Percentiles rank a stretch among this genome's conserved stretches.
These are phyloP conservation scores for Scutellaria galericulata DNA, from an alignment of 257 asterid species.

Conservation along the genomic window DNA sequence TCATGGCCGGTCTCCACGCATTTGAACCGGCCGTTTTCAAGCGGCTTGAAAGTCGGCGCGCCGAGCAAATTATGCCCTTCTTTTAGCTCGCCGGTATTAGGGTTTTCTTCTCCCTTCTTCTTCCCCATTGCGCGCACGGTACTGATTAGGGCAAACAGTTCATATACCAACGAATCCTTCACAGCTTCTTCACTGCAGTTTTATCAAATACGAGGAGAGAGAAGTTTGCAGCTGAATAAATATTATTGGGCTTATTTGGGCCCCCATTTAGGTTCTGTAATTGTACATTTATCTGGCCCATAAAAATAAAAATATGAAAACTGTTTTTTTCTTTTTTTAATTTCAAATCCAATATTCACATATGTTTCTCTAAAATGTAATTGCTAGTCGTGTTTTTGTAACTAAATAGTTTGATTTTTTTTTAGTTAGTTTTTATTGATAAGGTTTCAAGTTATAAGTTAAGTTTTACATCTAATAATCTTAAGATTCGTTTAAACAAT, in stretches of 20 bases:
- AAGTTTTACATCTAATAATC: too few relatives aligned
- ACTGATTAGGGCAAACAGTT: conserved; percentile 29
- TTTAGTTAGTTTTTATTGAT: too few relatives aligned
- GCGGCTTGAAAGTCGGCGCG: conserved; percentile 62
- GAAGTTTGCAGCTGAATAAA: neutral
- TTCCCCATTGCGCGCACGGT: conserved; percentile 61
- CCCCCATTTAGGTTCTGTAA: neutral
- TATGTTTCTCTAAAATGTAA: too few relatives aligned
- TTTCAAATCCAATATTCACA: too few relatives aligned
- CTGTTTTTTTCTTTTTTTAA: too few relatives aligned
- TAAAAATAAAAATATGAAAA: too few relatives aligned
- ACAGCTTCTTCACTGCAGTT: neutral
- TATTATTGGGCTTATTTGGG: neutral
- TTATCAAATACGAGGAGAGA: neutral
- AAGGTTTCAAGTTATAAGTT: too few relatives aligned
- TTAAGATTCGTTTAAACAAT: too few relatives aligned
- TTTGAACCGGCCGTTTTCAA: conserved; percentile 78
- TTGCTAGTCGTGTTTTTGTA: neutral
- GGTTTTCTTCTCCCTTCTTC: conserved; percentile 53
- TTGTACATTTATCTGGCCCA: neutral
- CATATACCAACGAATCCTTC: neutral
- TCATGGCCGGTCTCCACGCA: conserved; percentile 97
- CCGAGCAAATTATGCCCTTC: conserved; percentile 83
- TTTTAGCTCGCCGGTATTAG: conserved; percentile 39
- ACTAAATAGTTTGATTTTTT: too few relatives aligned